Percentiles rank a stretch among this genome's conserved stretches.
Evolutionary conservation across 106 monocot genomes (phyloP).

Genomic region (Gastrodia elata): DNA sequence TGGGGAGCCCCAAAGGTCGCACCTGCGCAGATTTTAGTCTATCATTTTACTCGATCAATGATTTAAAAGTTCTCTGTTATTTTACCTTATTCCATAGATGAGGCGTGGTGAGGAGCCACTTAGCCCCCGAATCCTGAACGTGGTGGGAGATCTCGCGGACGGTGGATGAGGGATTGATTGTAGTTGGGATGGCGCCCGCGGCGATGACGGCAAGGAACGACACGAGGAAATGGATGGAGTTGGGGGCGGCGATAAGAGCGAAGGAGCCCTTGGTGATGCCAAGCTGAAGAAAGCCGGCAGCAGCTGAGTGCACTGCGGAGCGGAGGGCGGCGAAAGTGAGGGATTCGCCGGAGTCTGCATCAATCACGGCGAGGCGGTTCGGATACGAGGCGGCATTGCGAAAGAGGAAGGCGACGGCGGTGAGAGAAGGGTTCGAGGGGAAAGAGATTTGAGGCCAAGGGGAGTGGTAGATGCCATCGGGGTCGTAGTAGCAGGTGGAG

Average conservation of each 20-base stretch:
- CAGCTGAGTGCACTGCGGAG: constrained; percentile 25
- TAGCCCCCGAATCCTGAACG: constrained; percentile 30
- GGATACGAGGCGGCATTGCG: constrained; percentile 15
- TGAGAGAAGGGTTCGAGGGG: constrained; percentile 33
- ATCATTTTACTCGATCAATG: too few relatives aligned
- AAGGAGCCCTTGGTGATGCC: constrained; percentile 41
- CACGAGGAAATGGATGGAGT: constrained; percentile 49
- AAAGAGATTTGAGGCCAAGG: constrained; percentile 22
- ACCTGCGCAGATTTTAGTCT: too few relatives aligned
- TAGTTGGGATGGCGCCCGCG: constrained; percentile 62
- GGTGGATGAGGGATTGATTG: constrained; percentile 68
- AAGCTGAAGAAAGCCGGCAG: constrained; percentile 14
- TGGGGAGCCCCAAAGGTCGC: constrained; percentile 41
- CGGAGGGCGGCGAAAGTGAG: constrained; percentile 33
- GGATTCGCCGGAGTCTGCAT: constrained; percentile 21
- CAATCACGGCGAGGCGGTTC: constrained; percentile 39
- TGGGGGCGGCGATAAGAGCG: constrained; percentile 70
- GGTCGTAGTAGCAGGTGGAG: constrained; percentile 14
- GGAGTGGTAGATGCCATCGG: constrained; percentile 36
- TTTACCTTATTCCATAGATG: constrained; percentile 33
- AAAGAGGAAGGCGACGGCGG: constrained; percentile 38
- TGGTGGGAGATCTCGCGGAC: constrained; percentile 58
- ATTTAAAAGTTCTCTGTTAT: too few relatives aligned
- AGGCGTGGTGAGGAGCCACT: constrained; percentile 40
- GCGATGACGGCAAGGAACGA: constrained; percentile 46